phyloP scores from a whole-genome alignment of 768 basidiomycete genomes.

The Boletus reticulatus region DNA sequence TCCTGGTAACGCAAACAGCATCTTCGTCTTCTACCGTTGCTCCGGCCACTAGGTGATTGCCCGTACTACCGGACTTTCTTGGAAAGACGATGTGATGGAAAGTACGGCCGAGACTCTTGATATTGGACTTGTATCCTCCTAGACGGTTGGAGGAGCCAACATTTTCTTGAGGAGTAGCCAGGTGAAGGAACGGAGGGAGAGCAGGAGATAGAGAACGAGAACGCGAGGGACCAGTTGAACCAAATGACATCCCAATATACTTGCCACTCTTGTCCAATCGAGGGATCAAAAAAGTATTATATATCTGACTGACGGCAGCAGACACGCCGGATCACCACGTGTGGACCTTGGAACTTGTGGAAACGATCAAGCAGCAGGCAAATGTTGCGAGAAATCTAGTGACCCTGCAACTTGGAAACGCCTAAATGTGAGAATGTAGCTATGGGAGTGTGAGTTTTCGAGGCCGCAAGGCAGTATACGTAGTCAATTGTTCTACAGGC shows the following conservation, averaged over 20 bases:
- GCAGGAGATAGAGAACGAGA: background rate
- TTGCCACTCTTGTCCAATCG: background rate
- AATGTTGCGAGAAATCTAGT: constrained; percentile 2
- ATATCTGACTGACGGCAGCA: background rate
- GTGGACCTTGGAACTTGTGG: background rate
- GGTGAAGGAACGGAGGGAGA: constrained; percentile 17
- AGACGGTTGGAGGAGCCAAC: constrained; percentile 25
- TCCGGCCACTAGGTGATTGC: background rate
- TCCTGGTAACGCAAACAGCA: background rate
- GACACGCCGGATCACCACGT: background rate
- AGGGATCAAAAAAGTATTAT: constrained; percentile 1
- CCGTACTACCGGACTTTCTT: background rate
- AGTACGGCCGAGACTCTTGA: constrained; percentile 42
- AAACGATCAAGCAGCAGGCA: background rate
- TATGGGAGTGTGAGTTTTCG: background rate
- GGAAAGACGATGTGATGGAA: constrained; percentile 37
- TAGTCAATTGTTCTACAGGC: too few species aligned
- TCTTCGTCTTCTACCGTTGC: constrained; percentile 2
- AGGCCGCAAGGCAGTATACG: too few species aligned
- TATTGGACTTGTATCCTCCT: constrained; percentile 34
- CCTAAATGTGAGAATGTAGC: constrained; percentile 6
- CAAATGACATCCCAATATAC: constrained; percentile 9
- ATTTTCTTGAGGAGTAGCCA: constrained; percentile 5
- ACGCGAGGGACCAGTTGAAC: constrained; percentile 1
- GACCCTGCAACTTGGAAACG: constrained; percentile 14